phyloP scores from a whole-genome alignment of 208 protist genomes.

The Plasmodiophora brassicae region DNA sequence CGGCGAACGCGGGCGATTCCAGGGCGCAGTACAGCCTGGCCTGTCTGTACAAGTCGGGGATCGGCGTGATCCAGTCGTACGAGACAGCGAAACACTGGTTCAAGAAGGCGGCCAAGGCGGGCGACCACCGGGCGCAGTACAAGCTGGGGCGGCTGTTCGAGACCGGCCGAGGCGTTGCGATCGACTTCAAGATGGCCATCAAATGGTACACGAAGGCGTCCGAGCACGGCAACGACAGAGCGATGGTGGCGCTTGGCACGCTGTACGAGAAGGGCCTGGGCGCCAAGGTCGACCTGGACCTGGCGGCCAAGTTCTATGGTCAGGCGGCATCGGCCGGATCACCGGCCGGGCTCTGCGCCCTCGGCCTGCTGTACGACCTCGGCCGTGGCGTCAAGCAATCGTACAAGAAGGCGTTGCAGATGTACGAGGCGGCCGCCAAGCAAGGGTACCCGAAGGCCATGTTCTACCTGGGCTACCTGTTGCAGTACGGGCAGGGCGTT shows the following conservation, averaged over 20 bases:
- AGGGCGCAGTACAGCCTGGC: slow-evolving; percentile 47
- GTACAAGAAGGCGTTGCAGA: not conserved
- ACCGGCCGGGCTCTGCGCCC: not conserved
- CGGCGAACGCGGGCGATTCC: not conserved
- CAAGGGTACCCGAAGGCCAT: not conserved
- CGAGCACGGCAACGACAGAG: not conserved
- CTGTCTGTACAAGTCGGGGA: slow-evolving; percentile 40
- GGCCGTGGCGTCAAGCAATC: slow-evolving; percentile 26
- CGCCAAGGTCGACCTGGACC: not conserved
- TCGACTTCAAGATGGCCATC: slow-evolving; percentile 33
- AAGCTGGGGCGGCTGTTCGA: slow-evolving; percentile 29
- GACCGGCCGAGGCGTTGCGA: not conserved
- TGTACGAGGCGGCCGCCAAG: slow-evolving; percentile 4
- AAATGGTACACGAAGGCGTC: slow-evolving; percentile 29
- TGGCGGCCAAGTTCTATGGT: not conserved
- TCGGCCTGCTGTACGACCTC: slow-evolving; percentile 30
- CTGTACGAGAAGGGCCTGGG: slow-evolving; percentile 21
- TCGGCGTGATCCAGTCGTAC: not conserved
- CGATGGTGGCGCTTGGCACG: slow-evolving; percentile 41
- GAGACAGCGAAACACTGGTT: slow-evolving; percentile 33
- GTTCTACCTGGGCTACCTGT: slow-evolving; percentile 14
- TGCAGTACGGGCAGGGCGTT: slow-evolving; percentile 19
- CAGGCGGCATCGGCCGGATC: not conserved
- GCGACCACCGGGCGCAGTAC: slow-evolving; percentile 37
- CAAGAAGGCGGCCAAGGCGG: slow-evolving; percentile 23